Evolutionary conservation across 2,329 filamentous ascomycete genomes (phyloP), one percentile per base, ranked within the genome.

Genomic region (Ascosphaera apis): DNA sequence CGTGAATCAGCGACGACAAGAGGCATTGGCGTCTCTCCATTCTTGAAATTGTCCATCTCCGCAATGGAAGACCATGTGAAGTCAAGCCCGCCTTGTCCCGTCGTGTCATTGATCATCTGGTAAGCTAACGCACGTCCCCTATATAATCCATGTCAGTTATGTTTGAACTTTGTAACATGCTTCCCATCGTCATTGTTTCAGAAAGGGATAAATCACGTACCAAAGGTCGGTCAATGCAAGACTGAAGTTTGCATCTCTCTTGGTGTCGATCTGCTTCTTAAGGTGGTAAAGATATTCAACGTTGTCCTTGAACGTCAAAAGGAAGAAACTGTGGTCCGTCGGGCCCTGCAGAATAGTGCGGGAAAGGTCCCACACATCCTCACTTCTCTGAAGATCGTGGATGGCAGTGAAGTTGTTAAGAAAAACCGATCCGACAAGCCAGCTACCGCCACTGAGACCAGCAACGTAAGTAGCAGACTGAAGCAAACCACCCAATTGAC

Each of bases 181-280:
- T 35, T 37, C 35, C 11, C 7, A 15, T 27, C n/a, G 30, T 13
- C 36, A 37, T 4, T 15, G 3, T 31, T 15, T 30, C 25, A 33
- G 12, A 37, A 2, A 8, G 9, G 31, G 37, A 19, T 18, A 28
- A 31, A 13, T 18, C 5, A 42, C 45, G 31, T 50, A 59, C 76
- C 83, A 91, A 53, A 82, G 82, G 57, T 93, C 84, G 0, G 84
- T 92, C 39, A 92, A 64, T 6, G 79, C 77, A 3, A 67, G 69
- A 33, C 73, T 59, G 48, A 65, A 84, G 0, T 71, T 69, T 12
- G 73, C 75, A 39, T 73, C 53, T 1, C 49, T 46, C 56, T 86
- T 88, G 3, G 51, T 58, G 0, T 60, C 43, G 1, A 83, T 75
- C 11, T 67, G 60, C 8, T 66, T 53, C 4, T 58, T 48, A 12